Base-by-base conservation (phyloP, 139 green algal genomes). In the Edaphochlamys debaryana region DNA sequence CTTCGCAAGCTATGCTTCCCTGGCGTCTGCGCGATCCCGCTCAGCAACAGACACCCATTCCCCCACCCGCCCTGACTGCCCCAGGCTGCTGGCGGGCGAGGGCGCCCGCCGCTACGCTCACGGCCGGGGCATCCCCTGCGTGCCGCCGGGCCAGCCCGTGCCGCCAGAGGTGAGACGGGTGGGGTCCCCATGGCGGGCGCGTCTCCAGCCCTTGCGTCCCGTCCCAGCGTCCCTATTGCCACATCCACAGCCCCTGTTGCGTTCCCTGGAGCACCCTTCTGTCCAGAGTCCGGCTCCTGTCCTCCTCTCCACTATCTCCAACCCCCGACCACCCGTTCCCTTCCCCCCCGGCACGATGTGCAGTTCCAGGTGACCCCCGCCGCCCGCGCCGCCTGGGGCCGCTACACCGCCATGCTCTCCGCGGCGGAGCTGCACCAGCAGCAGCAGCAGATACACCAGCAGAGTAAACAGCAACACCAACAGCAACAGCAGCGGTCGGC, bases 1-100 rank as follows among this genome's bases (percentile, higher is more conserved):
- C n/a, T n/a, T n/a, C n/a, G n/a, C n/a, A n/a, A n/a, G n/a, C n/a
- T n/a, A n/a, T n/a, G n/a, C n/a, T n/a, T n/a, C n/a, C n/a, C n/a
- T n/a, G n/a, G n/a, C n/a, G n/a, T n/a, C n/a, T n/a, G n/a, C n/a
- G n/a, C n/a, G n/a, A n/a, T n/a, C n/a, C n/a, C n/a, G n/a, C n/a
- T n/a, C n/a, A n/a, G n/a, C n/a, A n/a, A 9, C 23, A 23, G 3
- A 50, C 38, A 50, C 23, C 20, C 23, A 22, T 38, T 23, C 23
- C 67, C 67, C 38, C 1, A 3, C 25, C 38, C 4, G 23, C 38
- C 38, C 5, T n/a, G 19, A n/a, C n/a, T n/a, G n/a, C 37, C 2
- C 22, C 89, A 96, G 93, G 76, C 86, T 97, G 41, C 82, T 97
- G 56, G 94, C 86, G 20, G 95, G 94, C 0, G 90, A 95, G 48